Base-by-base conservation (phyloP, 1,139 yeast genomes). In the Lodderomyces pseudojiufengensis region DNA sequence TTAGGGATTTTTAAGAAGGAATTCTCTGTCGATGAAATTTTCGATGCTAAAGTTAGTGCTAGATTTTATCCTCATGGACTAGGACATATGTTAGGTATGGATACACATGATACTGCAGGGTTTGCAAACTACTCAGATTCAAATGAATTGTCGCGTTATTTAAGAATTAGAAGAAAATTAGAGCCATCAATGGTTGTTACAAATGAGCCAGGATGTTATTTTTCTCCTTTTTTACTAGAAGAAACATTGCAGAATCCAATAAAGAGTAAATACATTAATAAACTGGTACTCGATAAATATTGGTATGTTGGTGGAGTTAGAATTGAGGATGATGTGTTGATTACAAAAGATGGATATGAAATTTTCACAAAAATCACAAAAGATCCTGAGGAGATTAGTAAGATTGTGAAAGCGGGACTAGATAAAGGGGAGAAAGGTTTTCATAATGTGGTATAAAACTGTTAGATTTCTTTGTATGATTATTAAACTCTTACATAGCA, bases 61-160 rank as follows among this genome's bases (percentile, higher is more conserved):
- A 75, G 84, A 18, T 92, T 92, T 61, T 86, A 81, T 61, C 97
- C 97, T 2, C 98, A 92, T 54, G 98, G 98, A 0, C 65, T 92
- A 44, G 98, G 98, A 9, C 98, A 92, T 55, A 67, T 87, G 52
- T 63, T 92, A 35, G 98, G 98, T 24, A 74, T 92, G 83, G 97
- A 90, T 55, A 87, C 95, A 9, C 98, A 92, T 59, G 98, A 92
- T 59, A 95, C 87, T 33, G 97, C 87, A 31, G 97, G 97, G 2
- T 55, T 70, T 43, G 80, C 97, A 15, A 80, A 92, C 59, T 88
- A 88, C 57, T 77, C 79, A 2, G 97, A 92, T 55, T 73, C 84
- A 4, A 80, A 92, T 54, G 83, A 84, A 24, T 70, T 83, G 60
- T 72, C 86, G 50, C 65, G 74, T 42, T 86, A 85, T 57, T 73